Percentiles rank a stretch among this genome's conserved stretches.
Evolutionary conservation across 1,284 basidiomycete genomes (phyloP).

Genomic region (Ganoderma sp.): DNA sequence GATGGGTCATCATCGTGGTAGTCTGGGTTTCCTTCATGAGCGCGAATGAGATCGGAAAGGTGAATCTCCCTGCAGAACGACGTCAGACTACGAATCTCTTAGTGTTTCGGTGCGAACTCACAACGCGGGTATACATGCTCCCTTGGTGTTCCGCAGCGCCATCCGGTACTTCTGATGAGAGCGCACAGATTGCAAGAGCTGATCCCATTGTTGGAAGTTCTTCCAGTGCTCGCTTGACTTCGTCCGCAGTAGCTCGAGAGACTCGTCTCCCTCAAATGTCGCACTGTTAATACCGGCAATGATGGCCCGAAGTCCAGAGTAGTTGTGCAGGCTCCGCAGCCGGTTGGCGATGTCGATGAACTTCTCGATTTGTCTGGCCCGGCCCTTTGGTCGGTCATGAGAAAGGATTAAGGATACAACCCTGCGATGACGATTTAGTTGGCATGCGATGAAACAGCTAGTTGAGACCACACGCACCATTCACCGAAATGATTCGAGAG

Average conservation of each 20-base stretch:
- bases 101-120: conserved; percentile 43
- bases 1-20: conserved; percentile 59
- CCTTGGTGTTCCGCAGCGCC: conserved; percentile 79
- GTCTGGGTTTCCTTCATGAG: conserved; percentile 79
- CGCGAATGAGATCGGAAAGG: conserved; percentile 77
- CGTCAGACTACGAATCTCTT: neutral
- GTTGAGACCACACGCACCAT: conserved; percentile 56
- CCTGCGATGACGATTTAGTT: conserved; percentile 41
- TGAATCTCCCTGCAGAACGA: conserved; percentile 72
- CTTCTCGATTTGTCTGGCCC: conserved; percentile 77
- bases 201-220: conserved; percentile 76
- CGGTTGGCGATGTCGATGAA: conserved; percentile 76
- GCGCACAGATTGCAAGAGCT: conserved; percentile 71
- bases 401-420: conserved; percentile 80
- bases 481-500: conserved; percentile 78
- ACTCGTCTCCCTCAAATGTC: conserved; percentile 70
- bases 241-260: conserved; percentile 69
- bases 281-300: conserved; percentile 84
- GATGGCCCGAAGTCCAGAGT: conserved; percentile 80
- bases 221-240: conserved; percentile 70
- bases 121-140: conserved; percentile 82
- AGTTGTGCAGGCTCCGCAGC: conserved; percentile 75
- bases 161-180: conserved; percentile 81
- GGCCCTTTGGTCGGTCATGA: conserved; percentile 69
- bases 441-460: neutral